phyloP scores from a whole-genome alignment of 169 alveolate genomes.

The Cryptosporidium muris region DNA sequence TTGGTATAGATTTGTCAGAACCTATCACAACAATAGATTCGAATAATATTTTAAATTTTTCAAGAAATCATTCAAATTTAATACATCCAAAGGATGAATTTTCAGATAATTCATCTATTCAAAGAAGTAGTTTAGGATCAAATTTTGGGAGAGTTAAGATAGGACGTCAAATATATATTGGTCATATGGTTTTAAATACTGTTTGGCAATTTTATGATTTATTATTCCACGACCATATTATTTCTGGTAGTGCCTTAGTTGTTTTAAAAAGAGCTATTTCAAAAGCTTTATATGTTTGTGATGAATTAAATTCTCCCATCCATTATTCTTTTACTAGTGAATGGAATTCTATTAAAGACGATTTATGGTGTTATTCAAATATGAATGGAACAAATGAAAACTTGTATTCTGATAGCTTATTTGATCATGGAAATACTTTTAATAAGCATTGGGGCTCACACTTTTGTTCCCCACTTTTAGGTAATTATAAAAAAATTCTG shows the following conservation, averaged over 20 bases:
- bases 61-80: background rate
- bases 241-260: slow-evolving; percentile 68
- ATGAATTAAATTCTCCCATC: slow-evolving; percentile 57
- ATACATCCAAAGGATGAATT: background rate
- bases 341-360: slow-evolving; percentile 57
- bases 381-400: background rate
- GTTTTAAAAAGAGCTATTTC: slow-evolving; percentile 63
- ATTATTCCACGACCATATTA: slow-evolving; percentile 51
- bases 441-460: background rate
- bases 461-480: slow-evolving; percentile 7
- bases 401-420: background rate
- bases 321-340: slow-evolving; percentile 53
- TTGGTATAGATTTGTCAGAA: background rate
- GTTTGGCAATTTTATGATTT: slow-evolving; percentile 70
- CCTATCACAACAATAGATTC: background rate
- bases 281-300: slow-evolving; percentile 37
- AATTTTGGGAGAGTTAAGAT: slow-evolving; percentile 19
- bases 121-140: slow-evolving; percentile 46
- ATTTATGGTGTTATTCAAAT: slow-evolving; percentile 18
- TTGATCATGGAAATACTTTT: background rate
- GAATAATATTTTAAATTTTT: slow-evolving; percentile 15
- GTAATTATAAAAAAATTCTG: slow-evolving; percentile 17
- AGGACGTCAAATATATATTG: slow-evolving; percentile 61
- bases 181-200: slow-evolving; percentile 59
- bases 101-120: slow-evolving; percentile 2